Conservation (phyloP, 2,329 filamentous ascomycete species). For the Trichoderma sp. region DNA sequence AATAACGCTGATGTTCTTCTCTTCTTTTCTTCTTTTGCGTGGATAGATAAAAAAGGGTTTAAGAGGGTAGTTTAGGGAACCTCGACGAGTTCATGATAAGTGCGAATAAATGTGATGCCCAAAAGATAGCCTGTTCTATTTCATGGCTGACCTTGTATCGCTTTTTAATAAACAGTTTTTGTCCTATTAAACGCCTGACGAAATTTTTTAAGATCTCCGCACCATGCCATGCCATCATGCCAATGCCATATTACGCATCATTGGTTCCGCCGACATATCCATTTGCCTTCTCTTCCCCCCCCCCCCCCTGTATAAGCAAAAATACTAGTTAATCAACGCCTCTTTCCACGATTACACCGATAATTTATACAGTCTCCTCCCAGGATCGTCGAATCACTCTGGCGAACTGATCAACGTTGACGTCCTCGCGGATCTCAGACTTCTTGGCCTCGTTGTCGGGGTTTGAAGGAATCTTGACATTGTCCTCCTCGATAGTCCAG, state of each 20-base stretch:
- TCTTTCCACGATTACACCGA: constrained; percentile 15
- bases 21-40: not conserved
- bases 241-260: constrained; percentile 32
- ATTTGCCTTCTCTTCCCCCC: constrained; percentile 30
- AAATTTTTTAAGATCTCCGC: constrained; percentile 36
- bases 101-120: constrained; percentile 10
- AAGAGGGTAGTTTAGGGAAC: not conserved
- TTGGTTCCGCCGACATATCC: constrained; percentile 35
- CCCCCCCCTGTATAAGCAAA: constrained; percentile 28
- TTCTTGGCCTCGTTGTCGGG: constrained; percentile 98
- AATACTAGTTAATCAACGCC: constrained; percentile 29
- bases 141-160: constrained; percentile 37
- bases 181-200: constrained; percentile 40
- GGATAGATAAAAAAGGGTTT: not conserved
- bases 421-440: constrained; percentile 91
- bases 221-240: constrained; percentile 38
- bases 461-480: constrained; percentile 81
- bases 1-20: constrained; percentile 28
- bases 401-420: constrained; percentile 84
- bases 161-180: constrained; percentile 37
- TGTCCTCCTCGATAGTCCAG: constrained; percentile 70
- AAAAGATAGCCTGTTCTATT: constrained; percentile 35
- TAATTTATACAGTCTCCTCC: constrained; percentile 61
- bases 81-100: constrained; percentile 15
- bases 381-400: constrained; percentile 81